phyloP scores from a whole-genome alignment of 306 rosid species.

The Styphnolobium japonicum region DNA sequence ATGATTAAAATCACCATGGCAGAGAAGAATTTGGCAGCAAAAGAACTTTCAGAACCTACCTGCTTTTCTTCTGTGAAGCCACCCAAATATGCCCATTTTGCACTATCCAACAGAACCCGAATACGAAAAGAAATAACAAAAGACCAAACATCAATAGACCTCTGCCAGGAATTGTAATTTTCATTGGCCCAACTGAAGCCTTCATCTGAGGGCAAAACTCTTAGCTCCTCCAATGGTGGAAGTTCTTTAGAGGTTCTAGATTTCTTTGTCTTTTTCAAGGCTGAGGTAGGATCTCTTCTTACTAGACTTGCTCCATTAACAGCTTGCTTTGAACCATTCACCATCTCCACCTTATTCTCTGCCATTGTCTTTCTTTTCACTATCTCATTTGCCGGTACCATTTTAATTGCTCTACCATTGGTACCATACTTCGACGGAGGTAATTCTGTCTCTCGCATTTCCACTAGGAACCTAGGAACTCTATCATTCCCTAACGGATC shows the following conservation, averaged over 20 bases:
- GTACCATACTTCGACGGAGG: constrained; percentile 48
- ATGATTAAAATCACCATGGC: not conserved
- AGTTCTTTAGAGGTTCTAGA: constrained; percentile 43
- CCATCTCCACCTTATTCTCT: constrained; percentile 41
- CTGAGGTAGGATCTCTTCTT: constrained; percentile 33
- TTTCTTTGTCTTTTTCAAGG: constrained; percentile 44
- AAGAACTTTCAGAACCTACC: constrained; percentile 45
- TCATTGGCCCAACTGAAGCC: constrained; percentile 94
- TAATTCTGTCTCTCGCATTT: constrained; percentile 53
- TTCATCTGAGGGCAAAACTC: constrained; percentile 87
- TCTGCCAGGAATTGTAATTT: constrained; percentile 79
- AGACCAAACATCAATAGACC: constrained; percentile 92
- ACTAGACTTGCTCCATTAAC: constrained; percentile 62
- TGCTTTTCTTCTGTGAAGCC: constrained; percentile 85
- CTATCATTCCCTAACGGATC: constrained; percentile 13
- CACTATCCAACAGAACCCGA: constrained; percentile 73
- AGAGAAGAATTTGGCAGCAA: not conserved
- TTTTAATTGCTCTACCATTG: constrained; percentile 75
- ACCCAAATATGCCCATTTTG: constrained; percentile 86
- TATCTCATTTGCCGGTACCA: constrained; percentile 78
- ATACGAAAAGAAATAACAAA: constrained; percentile 76
- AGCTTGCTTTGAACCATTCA: constrained; percentile 55
- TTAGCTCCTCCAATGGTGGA: constrained; percentile 73
- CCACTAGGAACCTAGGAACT: constrained; percentile 38
- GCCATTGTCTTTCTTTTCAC: constrained; percentile 43